Base-by-base conservation (phyloP, 1,139 yeast genomes). In the Wickerhamiella infanticola region DNA sequence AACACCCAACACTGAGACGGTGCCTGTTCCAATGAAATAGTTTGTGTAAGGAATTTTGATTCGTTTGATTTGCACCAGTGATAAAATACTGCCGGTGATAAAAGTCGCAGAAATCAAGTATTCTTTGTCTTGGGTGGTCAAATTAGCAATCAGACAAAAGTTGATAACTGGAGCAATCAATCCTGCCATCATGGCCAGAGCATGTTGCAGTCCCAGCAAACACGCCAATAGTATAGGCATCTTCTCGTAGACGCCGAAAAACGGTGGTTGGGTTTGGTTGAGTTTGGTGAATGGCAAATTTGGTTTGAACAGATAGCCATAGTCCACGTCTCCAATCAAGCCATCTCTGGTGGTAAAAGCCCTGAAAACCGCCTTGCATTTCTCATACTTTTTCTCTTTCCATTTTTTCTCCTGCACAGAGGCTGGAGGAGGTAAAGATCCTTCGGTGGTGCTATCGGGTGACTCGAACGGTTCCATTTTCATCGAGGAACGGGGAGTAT, bases 141-240 rank as follows among this genome's bases (percentile, higher is more conserved):
- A 67, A 60, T 81, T 72, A 27, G 85, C 85, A 33, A 72, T 64
- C 9, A 66, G 56, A 1, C 85, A 65, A 44, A 82, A 79, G 55
- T 82, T 68, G 48, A 83, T 63, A 3, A 94, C 93, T 6, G 94
- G 94, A 11, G 93, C 69, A 39, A 81, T 80, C 44, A 84, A 75
- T 58, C 95, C 95, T 7, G 94, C 95, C 62, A 85, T 64, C 94
- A 84, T 82, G 41, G 95, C 79, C 54, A 85, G 66, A 2, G 93
- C 68, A 60, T 85, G 95, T 64, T 84, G 95, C 54, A 85, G 71
- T 24, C 95, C 95, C 42, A 84, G 70, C 4, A 84, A 54, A 47
- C 81, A 63, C 1, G 94, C 94, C 46, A 84, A 66, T 13, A 80
- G 58, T 24, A 83, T 55, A 1, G 95, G 95, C 77, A 84, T 78